These are phyloP conservation scores for Pichia ethanolica DNA, from an alignment of 805 yeast species.

Conservation along the genomic window DNA sequence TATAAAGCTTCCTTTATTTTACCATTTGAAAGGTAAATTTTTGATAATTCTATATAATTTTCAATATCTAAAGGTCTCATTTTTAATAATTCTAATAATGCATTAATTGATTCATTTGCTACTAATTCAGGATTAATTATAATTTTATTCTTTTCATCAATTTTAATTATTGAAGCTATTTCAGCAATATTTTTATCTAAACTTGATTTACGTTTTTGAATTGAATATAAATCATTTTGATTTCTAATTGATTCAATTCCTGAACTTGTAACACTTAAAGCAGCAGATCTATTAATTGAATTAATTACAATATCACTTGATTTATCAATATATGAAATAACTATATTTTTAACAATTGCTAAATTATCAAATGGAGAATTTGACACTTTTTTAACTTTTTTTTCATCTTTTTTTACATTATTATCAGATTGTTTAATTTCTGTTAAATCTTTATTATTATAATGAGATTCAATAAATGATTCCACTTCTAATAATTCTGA, in stretches of 20 bases:
- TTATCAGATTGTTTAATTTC: background rate
- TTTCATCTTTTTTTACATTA: background rate
- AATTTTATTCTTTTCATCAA: background rate
- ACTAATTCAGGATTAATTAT: background rate
- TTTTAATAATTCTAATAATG: conserved; percentile 38
- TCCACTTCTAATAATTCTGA: conserved; percentile 5
- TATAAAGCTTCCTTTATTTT: conserved; percentile 61
- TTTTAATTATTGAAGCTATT: background rate
- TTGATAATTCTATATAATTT: conserved; percentile 72
- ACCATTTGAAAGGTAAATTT: conserved; percentile 52
- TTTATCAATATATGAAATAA: conserved; percentile 7
- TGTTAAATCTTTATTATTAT: background rate
- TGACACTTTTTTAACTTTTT: background rate
- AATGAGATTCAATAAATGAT: background rate
- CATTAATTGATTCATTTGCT: conserved; percentile 7
- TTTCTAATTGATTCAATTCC: conserved; percentile 4
- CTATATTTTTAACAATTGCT: conserved; percentile 1
- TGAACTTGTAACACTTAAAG: conserved; percentile 5
- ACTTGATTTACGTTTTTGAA: conserved; percentile 2
- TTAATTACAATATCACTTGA: conserved; percentile 8
- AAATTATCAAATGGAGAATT: conserved; percentile 1
- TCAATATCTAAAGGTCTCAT: conserved; percentile 68
- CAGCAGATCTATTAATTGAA: conserved; percentile 6
- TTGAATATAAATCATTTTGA: background rate
- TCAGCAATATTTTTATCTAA: conserved; percentile 1